Evolutionary conservation across 805 yeast genomes (phyloP).

Genomic region (Yarrowia yakushimensis): DNA sequence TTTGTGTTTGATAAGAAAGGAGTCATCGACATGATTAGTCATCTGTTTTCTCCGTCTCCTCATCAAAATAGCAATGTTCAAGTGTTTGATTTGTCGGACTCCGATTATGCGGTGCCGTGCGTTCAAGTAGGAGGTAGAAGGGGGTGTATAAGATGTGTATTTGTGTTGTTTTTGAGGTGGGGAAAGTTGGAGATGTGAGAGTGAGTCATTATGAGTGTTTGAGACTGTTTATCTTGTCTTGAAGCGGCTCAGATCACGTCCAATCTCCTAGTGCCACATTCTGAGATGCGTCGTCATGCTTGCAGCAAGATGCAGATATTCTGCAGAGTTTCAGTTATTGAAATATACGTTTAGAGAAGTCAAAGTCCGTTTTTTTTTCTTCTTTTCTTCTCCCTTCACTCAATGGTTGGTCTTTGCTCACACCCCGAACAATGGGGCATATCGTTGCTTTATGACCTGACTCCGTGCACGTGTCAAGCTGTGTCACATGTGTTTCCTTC

Average conservation of each 20-base stretch:
- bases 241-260: background rate
- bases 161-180: background rate
- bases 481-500: slow-evolving; percentile 1
- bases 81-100: background rate
- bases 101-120: slow-evolving; percentile 24
- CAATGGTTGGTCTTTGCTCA: slow-evolving; percentile 9
- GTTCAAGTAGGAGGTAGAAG: too few species aligned
- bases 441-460: slow-evolving; percentile 3
- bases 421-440: slow-evolving; percentile 23
- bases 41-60: too few species aligned
- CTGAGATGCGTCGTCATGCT: background rate
- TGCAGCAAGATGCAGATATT: slow-evolving; percentile 1
- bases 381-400: background rate
- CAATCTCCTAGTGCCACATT: background rate
- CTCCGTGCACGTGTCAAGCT: slow-evolving; percentile 14
- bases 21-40: too few species aligned
- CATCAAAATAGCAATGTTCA: too few species aligned
- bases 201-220: background rate
- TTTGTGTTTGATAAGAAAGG: too few species aligned
- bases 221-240: background rate
- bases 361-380: background rate
- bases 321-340: background rate
- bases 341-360: background rate
- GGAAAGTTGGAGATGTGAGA: background rate
- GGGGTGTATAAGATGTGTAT: too few species aligned